These are phyloP conservation scores for Apiospora malaysiana DNA, from an alignment of 2,329 filamentous ascomycete species.

Conservation along the genomic window DNA sequence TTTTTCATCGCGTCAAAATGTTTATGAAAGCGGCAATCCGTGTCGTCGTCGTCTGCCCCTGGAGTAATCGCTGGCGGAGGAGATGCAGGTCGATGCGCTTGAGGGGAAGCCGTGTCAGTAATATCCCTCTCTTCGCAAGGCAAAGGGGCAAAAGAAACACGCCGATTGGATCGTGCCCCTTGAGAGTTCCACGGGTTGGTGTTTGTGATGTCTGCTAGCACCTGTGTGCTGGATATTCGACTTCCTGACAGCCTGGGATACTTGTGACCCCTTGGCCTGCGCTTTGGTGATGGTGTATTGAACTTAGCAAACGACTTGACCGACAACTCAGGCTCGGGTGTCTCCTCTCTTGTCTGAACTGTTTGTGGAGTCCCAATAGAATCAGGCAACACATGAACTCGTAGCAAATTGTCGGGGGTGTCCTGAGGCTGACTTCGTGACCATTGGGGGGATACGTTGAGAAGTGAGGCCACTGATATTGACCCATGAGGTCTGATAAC, in stretches of 20 bases:
- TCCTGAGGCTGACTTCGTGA: neutral
- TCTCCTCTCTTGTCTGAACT: constrained; percentile 34
- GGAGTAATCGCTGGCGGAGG: constrained; percentile 50
- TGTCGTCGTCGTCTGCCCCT: constrained; percentile 38
- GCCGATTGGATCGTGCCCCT: constrained; percentile 27
- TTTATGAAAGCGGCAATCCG: constrained; percentile 48
- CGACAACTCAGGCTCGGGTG: constrained; percentile 54
- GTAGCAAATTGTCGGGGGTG: neutral
- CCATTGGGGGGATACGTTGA: neutral
- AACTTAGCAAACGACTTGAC: constrained; percentile 60
- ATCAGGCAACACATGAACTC: neutral
- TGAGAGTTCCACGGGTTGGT: constrained; percentile 28
- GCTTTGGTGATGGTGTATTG: constrained; percentile 55
- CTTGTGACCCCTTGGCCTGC: constrained; percentile 28
- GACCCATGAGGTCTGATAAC: neutral
- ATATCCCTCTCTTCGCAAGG: constrained; percentile 35
- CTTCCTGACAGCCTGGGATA: constrained; percentile 24
- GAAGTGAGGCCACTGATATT: neutral
- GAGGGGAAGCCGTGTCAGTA: constrained; percentile 25
- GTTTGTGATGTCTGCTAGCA: constrained; percentile 29
- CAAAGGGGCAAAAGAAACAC: constrained; percentile 44
- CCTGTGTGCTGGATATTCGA: constrained; percentile 28
- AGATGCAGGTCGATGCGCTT: constrained; percentile 40
- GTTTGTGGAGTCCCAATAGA: neutral
- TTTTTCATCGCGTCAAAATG: constrained; percentile 55